A percentile compares a stretch with the other conserved stretches of the same genome.
Evolutionary conservation across 768 basidiomycete species (phyloP).

Genomic region (Trametes cinnabarina): DNA sequence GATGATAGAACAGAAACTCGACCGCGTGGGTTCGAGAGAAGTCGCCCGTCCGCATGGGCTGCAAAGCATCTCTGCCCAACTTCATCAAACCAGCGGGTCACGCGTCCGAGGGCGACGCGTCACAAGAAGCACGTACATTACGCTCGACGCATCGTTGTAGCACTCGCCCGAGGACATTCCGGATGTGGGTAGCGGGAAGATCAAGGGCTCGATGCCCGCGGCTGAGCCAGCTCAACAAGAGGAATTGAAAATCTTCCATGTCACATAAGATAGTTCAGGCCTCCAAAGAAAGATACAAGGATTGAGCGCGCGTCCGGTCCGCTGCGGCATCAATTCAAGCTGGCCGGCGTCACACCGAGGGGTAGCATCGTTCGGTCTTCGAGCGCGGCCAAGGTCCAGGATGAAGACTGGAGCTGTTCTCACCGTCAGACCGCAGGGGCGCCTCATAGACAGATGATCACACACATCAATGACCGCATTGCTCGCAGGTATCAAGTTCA

Average conservation of each 20-base stretch:
- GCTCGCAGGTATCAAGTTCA: constrained; percentile 63
- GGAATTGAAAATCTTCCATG: neutral
- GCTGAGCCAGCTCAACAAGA: neutral
- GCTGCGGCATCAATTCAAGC: constrained; percentile 3
- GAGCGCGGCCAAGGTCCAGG: constrained; percentile 49
- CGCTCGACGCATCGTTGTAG: neutral
- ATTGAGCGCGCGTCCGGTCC: too few relatives aligned
- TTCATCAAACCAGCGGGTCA: constrained; percentile 7
- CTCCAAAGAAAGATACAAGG: too few relatives aligned
- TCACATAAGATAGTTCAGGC: neutral
- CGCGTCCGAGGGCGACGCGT: neutral
- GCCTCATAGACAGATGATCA: neutral
- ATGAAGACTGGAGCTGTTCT: constrained; percentile 48
- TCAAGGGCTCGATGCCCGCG: too few relatives aligned
- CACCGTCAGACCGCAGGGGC: neutral
- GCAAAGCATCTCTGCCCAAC: neutral
- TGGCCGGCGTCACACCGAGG: constrained; percentile 38
- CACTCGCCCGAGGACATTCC: neutral
- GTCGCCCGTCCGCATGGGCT: constrained; percentile 11
- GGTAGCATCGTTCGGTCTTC: constrained; percentile 36
- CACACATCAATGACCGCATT: constrained; percentile 64
- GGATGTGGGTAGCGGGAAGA: neutral
- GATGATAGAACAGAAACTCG: neutral
- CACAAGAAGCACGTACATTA: neutral
- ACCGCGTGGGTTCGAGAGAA: constrained; percentile 3